Conservation (phyloP, 257 asterid genomes). For the Capsicum rhomboideum region DNA sequence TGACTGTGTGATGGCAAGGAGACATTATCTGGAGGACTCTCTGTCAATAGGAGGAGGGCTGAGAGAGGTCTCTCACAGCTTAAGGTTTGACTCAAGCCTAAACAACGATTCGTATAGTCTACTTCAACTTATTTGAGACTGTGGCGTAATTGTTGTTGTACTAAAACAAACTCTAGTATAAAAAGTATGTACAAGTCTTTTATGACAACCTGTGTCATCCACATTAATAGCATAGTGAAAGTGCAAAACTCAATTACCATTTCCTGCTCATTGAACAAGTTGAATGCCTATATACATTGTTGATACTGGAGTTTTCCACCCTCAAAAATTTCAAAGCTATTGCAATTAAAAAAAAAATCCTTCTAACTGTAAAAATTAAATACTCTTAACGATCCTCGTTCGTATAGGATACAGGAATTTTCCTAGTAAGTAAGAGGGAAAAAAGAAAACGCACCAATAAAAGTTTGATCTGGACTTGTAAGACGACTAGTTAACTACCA, state of each 20-base stretch:
- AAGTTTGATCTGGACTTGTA: neutral
- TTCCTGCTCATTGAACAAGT: neutral
- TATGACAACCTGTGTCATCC: neutral
- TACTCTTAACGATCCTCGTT: neutral
- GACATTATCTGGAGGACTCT: constrained; percentile 64
- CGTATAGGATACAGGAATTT: neutral
- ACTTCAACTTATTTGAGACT: neutral
- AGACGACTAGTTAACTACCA: neutral
- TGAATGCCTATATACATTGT: neutral
- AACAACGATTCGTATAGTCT: neutral
- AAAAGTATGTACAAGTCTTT: neutral
- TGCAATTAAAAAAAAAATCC: neutral
- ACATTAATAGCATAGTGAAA: neutral
- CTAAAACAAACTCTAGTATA: neutral
- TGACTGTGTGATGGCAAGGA: constrained; percentile 28
- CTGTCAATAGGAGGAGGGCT: constrained; percentile 71
- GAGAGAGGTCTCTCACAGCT: constrained; percentile 67
- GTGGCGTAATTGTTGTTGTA: neutral
- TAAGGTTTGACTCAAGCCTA: constrained; percentile 30
- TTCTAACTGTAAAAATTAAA: neutral
- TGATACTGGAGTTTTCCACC: neutral
- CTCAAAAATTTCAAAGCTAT: neutral
- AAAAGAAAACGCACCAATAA: neutral
- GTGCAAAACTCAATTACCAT: neutral
- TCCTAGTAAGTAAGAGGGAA: neutral